Evolutionary conservation across 2,329 filamentous ascomycete species (phyloP), one percentile per base, ranked within the genome.

Genomic region (Curvularia lunata): DNA sequence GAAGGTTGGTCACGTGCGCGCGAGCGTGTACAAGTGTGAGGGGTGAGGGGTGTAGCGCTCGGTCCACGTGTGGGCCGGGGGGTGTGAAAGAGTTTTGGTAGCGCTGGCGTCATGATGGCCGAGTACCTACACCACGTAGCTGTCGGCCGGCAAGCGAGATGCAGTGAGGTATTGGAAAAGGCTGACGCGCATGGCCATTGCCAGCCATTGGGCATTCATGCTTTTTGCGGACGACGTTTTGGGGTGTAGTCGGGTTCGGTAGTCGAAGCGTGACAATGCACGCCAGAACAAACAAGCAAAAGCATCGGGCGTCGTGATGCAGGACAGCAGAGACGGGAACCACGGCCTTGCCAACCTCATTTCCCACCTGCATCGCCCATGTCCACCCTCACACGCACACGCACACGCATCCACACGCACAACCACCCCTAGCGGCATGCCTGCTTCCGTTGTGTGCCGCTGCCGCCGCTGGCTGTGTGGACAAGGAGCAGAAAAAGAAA

Each of bases 141-240:
- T 38, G 47, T 53, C 46, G 48, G 54, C 40, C 57, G 48, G 48
- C 47, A 61, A 54, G 62, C 55, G 59, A 54, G 42, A 54, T 51
- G 56, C 50, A 58, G 23, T 37, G 30, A 49, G 32, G 61, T 55
- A 58, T 61, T 61, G 61, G 46, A 56, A 55, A 48, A 25, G 49
- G 58, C 45, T 52, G 42, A 55, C 52, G 42, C 47, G 47, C 54
- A 49, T 60, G 45, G 43, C 58, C 47, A 48, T 27, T 18, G 47
- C 19, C 38, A 49, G 42, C 42, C 50, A 34, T 51, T 51, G 57
- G 53, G 54, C 48, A 55, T 32, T 43, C 50, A 52, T 59, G 60
- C 57, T 60, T 62, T 40, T 54, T 42, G 50, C 32, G 34, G 52
- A 23, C 40, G 45, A 48, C 23, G n/a, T 12, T 12, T 34, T 50